Evolutionary conservation across 73 alveolate species (phyloP).

Genomic region (Urostyla sp.): DNA sequence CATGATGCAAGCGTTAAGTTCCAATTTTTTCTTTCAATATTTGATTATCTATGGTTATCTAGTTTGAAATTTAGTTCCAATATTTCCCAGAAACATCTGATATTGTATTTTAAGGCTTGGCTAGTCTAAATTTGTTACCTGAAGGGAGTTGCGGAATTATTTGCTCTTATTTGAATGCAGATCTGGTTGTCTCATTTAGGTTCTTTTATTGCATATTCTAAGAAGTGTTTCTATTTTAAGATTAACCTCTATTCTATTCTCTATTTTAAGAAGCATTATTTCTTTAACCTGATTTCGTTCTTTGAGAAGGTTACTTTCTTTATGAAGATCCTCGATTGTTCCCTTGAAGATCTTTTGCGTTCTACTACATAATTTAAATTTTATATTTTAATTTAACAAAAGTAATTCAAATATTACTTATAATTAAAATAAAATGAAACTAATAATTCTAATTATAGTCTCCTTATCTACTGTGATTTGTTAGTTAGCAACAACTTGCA

Average conservation of each 20-base stretch:
- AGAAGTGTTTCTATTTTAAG: not conserved
- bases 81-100: conserved; percentile 35
- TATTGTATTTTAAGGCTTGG: conserved; percentile 12
- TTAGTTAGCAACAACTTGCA: not conserved
- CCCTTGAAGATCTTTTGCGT: too few relatives aligned
- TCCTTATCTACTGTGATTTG: not conserved
- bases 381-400: not conserved
- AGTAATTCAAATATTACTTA: conserved; percentile 5
- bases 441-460: not conserved
- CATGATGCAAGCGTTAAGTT: not conserved
- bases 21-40: not conserved
- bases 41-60: conserved; percentile 11
- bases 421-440: not conserved
- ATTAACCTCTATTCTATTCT: not conserved
- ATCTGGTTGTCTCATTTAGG: too few relatives aligned
- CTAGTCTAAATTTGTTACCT: conserved; percentile 35
- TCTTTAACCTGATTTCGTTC: not conserved
- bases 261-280: not conserved
- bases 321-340: too few relatives aligned
- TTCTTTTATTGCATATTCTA: not conserved
- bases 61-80: conserved; percentile 32
- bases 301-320: not conserved
- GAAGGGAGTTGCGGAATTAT: too few relatives aligned
- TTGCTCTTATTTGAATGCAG: too few relatives aligned
- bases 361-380: too few relatives aligned